Evolutionary conservation across 306 rosid species (phyloP).

Genomic region (Erythrophleum fordii): DNA sequence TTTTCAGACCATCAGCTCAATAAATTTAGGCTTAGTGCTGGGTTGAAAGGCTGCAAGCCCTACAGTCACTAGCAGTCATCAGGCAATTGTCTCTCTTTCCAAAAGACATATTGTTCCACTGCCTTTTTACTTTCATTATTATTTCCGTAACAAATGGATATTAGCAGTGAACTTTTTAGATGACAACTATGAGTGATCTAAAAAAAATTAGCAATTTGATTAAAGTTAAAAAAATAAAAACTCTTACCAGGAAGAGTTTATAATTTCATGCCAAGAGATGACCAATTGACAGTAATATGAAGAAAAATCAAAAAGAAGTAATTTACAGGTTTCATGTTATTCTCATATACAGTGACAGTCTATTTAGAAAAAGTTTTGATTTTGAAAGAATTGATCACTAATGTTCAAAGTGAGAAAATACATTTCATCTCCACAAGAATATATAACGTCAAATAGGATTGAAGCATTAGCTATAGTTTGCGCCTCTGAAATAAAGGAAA

Average conservation of each 20-base stretch:
- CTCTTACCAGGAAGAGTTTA: background rate
- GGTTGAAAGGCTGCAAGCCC: background rate
- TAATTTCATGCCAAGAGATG: background rate
- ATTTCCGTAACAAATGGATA: background rate
- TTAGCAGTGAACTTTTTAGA: background rate
- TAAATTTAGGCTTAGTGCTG: background rate
- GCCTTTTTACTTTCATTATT: background rate
- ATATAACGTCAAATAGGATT: background rate
- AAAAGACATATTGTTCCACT: background rate
- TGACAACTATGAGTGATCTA: background rate
- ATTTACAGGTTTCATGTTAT: background rate
- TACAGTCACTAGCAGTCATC: background rate
- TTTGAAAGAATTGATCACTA: background rate
- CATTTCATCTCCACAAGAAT: background rate
- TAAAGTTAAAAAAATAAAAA: background rate
- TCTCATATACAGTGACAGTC: background rate
- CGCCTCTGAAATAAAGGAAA: background rate
- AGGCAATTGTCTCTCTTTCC: background rate
- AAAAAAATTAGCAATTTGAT: background rate
- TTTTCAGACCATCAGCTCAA: background rate
- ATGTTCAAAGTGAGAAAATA: background rate
- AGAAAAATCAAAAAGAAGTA: background rate
- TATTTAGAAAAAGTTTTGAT: background rate
- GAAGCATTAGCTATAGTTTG: background rate
- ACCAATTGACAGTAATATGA: background rate